These are phyloP conservation scores for Castanea mollissima DNA, from an alignment of 306 rosid species.

Conservation along the genomic window DNA sequence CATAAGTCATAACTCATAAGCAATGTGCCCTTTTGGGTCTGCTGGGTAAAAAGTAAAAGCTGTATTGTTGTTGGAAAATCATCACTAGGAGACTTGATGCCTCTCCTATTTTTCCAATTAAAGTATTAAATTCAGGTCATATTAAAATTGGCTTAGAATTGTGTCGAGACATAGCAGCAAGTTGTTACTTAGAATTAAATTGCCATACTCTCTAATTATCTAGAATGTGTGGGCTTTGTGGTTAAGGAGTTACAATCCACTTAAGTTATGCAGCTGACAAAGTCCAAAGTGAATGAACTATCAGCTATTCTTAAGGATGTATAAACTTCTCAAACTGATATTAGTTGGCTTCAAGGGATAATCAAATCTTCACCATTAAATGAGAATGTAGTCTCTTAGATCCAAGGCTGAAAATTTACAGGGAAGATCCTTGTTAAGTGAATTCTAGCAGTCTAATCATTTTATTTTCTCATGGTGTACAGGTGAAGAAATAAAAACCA, in stretches of 20 bases:
- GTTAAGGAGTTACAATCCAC: constrained; percentile 66
- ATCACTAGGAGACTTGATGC: too few relatives aligned
- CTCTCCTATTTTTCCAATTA: too few relatives aligned
- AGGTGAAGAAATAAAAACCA: not conserved
- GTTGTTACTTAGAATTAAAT: constrained; percentile 68
- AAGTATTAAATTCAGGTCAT: too few relatives aligned
- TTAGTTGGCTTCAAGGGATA: constrained; percentile 56
- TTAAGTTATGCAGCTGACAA: constrained; percentile 38
- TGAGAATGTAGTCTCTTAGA: constrained; percentile 36
- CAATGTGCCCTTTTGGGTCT: too few relatives aligned
- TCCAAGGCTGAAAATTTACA: constrained; percentile 56
- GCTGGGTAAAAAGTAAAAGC: too few relatives aligned
- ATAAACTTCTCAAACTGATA: constrained; percentile 57
- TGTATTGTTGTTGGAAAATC: too few relatives aligned
- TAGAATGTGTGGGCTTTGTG: constrained; percentile 74
- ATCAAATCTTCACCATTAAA: constrained; percentile 45
- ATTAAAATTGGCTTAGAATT: too few relatives aligned
- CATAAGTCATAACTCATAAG: too few relatives aligned
- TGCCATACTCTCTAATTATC: constrained; percentile 69
- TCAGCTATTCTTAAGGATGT: constrained; percentile 77
- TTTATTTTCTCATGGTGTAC: not conserved
- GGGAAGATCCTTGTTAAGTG: constrained; percentile 47
- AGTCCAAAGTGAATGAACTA: constrained; percentile 61
- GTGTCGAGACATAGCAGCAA: constrained; percentile 59
- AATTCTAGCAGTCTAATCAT: constrained; percentile 37